Evolutionary conservation across 148 eudicot genomes (phyloP), one percentile per base, ranked within the genome.

Genomic region (Rhododendron williamsianum): DNA sequence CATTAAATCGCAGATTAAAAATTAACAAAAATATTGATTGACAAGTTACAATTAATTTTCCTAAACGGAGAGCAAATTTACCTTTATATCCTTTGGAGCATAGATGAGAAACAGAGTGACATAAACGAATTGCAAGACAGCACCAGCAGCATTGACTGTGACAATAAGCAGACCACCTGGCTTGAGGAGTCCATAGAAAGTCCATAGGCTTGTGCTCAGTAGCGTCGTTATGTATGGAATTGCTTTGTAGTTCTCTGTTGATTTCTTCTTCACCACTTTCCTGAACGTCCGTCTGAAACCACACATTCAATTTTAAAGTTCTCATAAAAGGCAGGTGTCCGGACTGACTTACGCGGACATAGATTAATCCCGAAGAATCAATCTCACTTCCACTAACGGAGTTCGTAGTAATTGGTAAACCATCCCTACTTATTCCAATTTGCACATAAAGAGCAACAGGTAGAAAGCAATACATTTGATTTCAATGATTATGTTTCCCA

Each of bases 151-250:
- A 54, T 89, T 89, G 35, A 89, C 89, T 0, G 91, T 89, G 19
- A 84, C 85, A 27, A 89, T 77, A 51, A 89, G 85, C 56, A 89
- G 48, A 4, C 89, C 91, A 0, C 46, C 88, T 2, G 91, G 87
- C 85, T 89, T 89, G 23, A 89, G 89, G 19, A 87, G 78, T 36
- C 91, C 91, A 38, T 89, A 89, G 81, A 89, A 89, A 71, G 87
- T 83, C 91, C 89, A 89, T 43, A 89, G 72, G 38, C 88, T 72
- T 21, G 91, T 87, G 49, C 89, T 89, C 54, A 89, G 35, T 9
- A 89, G 36, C 6, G 91, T 89, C 2, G 86, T 85, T 51, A 89
- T 87, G 76, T 89, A 89, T 3, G 89, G 89, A 30, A 89, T 76
- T 15, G 84, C 89, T 84, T 86, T 89, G 76, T 85, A 89, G 18